Evolutionary conservation across 2,329 filamentous ascomycete genomes (phyloP).

Genomic region (Emmonsia crescens): DNA sequence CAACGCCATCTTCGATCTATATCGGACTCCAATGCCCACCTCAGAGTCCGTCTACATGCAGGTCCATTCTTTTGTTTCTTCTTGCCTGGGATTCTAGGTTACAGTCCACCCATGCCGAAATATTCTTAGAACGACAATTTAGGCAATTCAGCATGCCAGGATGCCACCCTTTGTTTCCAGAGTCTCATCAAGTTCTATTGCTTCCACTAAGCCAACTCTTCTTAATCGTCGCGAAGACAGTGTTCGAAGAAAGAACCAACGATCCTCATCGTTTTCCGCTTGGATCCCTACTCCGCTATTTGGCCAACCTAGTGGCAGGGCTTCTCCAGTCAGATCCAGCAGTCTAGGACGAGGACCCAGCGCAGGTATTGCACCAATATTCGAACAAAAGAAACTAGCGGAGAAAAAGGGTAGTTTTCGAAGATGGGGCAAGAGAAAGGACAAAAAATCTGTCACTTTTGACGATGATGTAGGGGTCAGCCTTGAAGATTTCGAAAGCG

Average conservation of each 20-base stretch:
- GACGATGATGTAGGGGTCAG: constrained; percentile 6
- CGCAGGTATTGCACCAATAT: neutral
- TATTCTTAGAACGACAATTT: neutral
- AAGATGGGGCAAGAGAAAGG: constrained; percentile 1
- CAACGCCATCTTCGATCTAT: neutral
- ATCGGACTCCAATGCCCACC: neutral
- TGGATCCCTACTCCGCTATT: constrained; percentile 9
- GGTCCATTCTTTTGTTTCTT: neutral
- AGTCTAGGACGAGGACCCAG: neutral
- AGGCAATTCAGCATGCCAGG: neutral
- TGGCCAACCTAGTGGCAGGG: neutral
- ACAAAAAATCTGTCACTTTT: constrained; percentile 11
- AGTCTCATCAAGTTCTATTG: constrained; percentile 6
- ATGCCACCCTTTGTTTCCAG: constrained; percentile 6
- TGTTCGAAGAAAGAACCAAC: neutral
- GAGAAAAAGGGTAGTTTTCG: constrained; percentile 1
- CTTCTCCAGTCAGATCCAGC: neutral
- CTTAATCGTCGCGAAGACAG: constrained; percentile 2
- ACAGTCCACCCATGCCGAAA: neutral
- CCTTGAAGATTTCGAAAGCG: constrained; percentile 7
- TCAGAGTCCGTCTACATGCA: neutral
- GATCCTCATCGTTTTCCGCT: constrained; percentile 12
- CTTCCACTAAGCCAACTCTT: constrained; percentile 7
- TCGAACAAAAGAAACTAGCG: neutral
- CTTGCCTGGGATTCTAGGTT: neutral